phyloP scores from a whole-genome alignment of 208 protist genomes.

The Vickermania spadyakhi region DNA sequence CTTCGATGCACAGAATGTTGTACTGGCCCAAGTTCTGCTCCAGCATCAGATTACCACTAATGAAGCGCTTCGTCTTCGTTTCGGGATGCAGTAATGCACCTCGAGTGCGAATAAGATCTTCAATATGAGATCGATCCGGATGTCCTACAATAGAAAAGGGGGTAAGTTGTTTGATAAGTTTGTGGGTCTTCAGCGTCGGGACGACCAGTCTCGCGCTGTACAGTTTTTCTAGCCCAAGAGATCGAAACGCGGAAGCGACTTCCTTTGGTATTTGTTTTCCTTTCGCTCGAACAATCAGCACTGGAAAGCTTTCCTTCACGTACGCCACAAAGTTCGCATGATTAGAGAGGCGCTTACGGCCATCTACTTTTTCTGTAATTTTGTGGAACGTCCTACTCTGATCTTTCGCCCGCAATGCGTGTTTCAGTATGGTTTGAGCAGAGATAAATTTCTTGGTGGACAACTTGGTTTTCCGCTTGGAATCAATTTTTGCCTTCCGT shows the following conservation, averaged over 20 bases:
- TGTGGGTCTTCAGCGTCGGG: conserved; percentile 37
- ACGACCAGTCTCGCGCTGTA: conserved; percentile 72
- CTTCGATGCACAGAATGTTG: conserved; percentile 85
- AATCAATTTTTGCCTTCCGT: conserved; percentile 76
- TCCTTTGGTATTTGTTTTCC: conserved; percentile 67
- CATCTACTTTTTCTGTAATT: conserved; percentile 64
- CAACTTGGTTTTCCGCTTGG: conserved; percentile 78
- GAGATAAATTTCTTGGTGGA: conserved; percentile 81
- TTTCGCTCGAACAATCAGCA: conserved; percentile 74
- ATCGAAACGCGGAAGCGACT: conserved; percentile 52
- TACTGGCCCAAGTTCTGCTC: conserved; percentile 78
- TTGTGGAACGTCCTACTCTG: conserved; percentile 67
- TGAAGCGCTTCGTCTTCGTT: conserved; percentile 53
- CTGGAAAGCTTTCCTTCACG: conserved; percentile 38
- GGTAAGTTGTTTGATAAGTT: conserved; percentile 61
- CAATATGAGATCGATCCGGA: conserved; percentile 61
- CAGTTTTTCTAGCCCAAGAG: conserved; percentile 60
- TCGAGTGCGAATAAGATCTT: conserved; percentile 75
- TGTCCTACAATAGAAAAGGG: conserved; percentile 77
- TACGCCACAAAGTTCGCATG: conserved; percentile 13
- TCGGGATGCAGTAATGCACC: conserved; percentile 67
- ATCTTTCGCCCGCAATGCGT: conserved; percentile 64
- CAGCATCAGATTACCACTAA: conserved; percentile 83
- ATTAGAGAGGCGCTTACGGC: conserved; percentile 25
- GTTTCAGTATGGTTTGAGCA: conserved; percentile 78